phyloP scores from a whole-genome alignment of 352 stramenopile species.

The Phytophthora colocasiae region DNA sequence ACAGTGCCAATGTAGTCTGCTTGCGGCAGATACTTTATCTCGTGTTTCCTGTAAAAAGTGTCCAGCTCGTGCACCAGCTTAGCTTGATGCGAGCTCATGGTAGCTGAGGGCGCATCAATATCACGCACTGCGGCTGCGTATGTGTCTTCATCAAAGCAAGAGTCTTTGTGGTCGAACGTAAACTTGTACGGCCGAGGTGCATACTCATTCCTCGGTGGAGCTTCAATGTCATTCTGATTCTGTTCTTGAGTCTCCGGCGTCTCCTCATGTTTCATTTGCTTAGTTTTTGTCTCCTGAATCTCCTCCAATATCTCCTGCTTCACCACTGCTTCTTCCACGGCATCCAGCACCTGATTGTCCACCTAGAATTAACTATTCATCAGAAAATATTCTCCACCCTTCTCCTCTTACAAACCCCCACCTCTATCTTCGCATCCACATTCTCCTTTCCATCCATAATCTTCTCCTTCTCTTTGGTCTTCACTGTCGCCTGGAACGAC shows the following conservation, averaged over 20 bases:
- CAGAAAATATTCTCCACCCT: constrained; percentile 4
- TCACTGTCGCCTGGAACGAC: constrained; percentile 59
- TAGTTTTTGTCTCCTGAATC: constrained; percentile 7
- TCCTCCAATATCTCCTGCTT: constrained; percentile 17
- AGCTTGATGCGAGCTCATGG: constrained; percentile 42
- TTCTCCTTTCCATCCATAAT: constrained; percentile 21
- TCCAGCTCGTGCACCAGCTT: constrained; percentile 76
- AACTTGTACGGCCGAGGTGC: constrained; percentile 61
- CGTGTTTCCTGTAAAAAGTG: constrained; percentile 70
- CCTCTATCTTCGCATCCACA: constrained; percentile 16
- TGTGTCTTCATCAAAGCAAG: constrained; percentile 72
- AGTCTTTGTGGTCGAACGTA: constrained; percentile 65
- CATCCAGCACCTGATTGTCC: constrained; percentile 16
- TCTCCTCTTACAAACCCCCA: constrained; percentile 14
- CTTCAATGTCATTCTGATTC: constrained; percentile 7
- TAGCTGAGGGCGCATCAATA: constrained; percentile 57
- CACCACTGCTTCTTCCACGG: not conserved
- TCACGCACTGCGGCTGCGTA: constrained; percentile 62
- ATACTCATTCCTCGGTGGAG: constrained; percentile 30
- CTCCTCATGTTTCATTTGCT: constrained; percentile 15
- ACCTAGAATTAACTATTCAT: constrained; percentile 9
- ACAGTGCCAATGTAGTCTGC: constrained; percentile 70
- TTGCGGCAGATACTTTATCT: constrained; percentile 74
- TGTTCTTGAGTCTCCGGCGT: constrained; percentile 27
- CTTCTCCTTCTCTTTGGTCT: constrained; percentile 15